These are phyloP conservation scores for Populus trichocarpa DNA, from an alignment of 441 rosid genomes.

Conservation along the genomic window DNA sequence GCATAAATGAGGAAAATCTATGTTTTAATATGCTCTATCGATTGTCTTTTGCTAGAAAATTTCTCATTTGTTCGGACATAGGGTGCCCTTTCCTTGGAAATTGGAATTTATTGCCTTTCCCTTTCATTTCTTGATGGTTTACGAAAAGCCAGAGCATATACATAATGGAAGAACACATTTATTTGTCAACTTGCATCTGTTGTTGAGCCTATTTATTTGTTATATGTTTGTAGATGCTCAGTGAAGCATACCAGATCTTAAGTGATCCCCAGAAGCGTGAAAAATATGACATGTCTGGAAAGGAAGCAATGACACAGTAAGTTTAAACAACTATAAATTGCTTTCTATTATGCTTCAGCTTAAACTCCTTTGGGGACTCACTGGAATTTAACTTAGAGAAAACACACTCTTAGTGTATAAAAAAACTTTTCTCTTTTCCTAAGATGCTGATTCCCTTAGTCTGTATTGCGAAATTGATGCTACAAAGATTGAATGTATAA, in stretches of 20 bases:
- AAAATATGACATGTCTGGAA: slow-evolving; percentile 83
- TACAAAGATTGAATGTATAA: not conserved
- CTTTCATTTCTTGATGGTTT: not conserved
- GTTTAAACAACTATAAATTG: slow-evolving; percentile 26
- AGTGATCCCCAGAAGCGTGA: slow-evolving; percentile 90
- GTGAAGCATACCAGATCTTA: slow-evolving; percentile 95
- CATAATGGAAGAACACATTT: not conserved
- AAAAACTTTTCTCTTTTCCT: not conserved
- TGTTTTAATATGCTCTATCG: not conserved
- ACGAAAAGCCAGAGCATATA: not conserved
- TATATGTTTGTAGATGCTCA: slow-evolving; percentile 56
- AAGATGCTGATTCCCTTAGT: not conserved
- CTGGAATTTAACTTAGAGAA: not conserved
- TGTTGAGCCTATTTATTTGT: slow-evolving; percentile 12
- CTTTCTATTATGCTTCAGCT: not conserved
- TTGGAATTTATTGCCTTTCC: not conserved
- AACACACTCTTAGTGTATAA: not conserved
- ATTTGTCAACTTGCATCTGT: not conserved
- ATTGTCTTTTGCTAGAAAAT: not conserved
- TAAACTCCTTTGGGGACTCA: not conserved
- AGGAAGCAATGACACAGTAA: slow-evolving; percentile 72
- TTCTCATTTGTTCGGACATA: not conserved
- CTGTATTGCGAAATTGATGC: not conserved
- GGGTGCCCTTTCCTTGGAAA: not conserved
- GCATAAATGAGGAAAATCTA: not conserved